These are phyloP conservation scores for Lactifluus piperatus DNA, from an alignment of 768 basidiomycete genomes.

Conservation along the genomic window DNA sequence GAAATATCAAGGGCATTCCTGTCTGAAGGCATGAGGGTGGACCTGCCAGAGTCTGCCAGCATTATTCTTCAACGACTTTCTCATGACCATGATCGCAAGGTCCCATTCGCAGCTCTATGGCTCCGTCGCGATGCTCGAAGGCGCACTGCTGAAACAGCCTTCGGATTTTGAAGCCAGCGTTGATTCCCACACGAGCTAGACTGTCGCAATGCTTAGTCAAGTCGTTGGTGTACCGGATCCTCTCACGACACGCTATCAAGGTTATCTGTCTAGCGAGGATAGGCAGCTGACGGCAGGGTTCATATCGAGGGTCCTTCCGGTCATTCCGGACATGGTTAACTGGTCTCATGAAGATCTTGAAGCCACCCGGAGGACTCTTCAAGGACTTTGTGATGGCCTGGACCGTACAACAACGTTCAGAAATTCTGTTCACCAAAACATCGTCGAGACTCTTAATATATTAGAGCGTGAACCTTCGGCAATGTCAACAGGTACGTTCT, in stretches of 20 bases:
- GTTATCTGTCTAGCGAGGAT: not conserved
- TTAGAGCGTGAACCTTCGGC: not conserved
- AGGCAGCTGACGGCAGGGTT: not conserved
- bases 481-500: not conserved
- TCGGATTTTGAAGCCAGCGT: too few species aligned
- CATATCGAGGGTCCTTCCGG: not conserved
- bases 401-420: not conserved
- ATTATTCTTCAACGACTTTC: not conserved
- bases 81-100: not conserved
- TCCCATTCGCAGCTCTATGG: not conserved
- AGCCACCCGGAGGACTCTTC: not conserved
- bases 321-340: not conserved
- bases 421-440: not conserved
- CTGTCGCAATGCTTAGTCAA: not conserved
- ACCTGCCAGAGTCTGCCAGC: not conserved
- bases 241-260: not conserved
- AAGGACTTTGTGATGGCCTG: not conserved
- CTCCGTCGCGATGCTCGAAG: not conserved
- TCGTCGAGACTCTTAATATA: not conserved
- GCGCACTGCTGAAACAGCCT: not conserved
- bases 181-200: not conserved
- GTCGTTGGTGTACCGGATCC: not conserved
- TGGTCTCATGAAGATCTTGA: conserved; percentile 1
- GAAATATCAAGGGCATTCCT: conserved; percentile 5
- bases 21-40: not conserved